Percentiles rank a stretch among this genome's conserved stretches.
Evolutionary conservation across 176 grass and related monocot genomes (phyloP).

Genomic region (Saccharum officinarum): DNA sequence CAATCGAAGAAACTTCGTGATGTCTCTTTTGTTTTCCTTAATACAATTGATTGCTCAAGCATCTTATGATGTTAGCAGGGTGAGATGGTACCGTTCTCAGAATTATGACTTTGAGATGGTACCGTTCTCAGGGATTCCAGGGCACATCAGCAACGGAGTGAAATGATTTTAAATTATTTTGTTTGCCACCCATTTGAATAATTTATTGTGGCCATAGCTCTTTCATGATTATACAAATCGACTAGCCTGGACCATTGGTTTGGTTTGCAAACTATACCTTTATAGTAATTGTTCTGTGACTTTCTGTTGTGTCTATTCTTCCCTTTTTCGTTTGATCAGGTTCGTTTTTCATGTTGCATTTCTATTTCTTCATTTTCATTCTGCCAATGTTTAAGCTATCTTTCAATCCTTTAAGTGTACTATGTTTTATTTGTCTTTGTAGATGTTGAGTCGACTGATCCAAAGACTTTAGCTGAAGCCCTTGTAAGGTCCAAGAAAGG

Average conservation of each 20-base stretch:
- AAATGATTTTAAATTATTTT: background rate
- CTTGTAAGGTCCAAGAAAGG: constrained; percentile 84
- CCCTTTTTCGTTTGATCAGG: background rate
- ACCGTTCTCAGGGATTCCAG: background rate
- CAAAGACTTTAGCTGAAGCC: constrained; percentile 83
- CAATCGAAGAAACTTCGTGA: background rate
- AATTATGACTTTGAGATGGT: constrained; percentile 25
- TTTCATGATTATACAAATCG: background rate
- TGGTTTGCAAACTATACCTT: background rate
- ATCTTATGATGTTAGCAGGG: constrained; percentile 17
- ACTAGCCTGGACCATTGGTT: constrained; percentile 1
- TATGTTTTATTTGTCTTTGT: constrained; percentile 36
- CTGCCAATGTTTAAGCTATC: background rate
- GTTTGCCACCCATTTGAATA: background rate
- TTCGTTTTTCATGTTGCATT: constrained; percentile 14
- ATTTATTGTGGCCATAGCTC: constrained; percentile 9
- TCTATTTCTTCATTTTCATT: constrained; percentile 15
- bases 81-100: background rate
- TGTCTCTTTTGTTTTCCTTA: background rate
- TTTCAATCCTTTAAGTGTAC: background rate
- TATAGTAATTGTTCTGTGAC: background rate
- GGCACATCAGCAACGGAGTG: background rate
- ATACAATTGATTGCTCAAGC: background rate
- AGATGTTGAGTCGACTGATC: constrained; percentile 81
- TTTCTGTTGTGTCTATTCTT: constrained; percentile 1